phyloP scores from a whole-genome alignment of 83 land plant species.

The Picea mariana region DNA sequence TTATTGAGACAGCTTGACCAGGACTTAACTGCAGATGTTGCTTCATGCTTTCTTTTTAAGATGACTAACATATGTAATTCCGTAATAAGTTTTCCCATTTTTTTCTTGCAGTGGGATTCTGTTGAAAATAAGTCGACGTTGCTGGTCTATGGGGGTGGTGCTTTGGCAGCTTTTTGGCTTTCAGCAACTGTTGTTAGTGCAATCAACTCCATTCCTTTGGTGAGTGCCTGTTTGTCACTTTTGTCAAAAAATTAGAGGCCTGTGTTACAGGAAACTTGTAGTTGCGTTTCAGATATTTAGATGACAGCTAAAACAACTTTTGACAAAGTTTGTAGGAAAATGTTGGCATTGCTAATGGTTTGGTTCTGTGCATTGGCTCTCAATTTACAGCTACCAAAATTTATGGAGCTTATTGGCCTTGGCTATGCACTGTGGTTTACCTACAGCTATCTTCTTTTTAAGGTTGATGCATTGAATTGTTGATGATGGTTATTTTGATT shows the following conservation, averaged over 20 bases:
- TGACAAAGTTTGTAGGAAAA: background rate
- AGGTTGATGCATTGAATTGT: constrained; percentile 33
- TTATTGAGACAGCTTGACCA: no score
- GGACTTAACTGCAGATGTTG: background rate
- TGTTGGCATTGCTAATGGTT: background rate
- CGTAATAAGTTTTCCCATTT: background rate
- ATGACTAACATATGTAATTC: background rate
- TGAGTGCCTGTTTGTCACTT: constrained; percentile 11
- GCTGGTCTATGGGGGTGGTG: constrained; percentile 44
- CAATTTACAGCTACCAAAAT: constrained; percentile 52
- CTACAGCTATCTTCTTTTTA: constrained; percentile 56
- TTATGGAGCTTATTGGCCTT: constrained; percentile 66
- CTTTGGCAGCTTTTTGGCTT: constrained; percentile 44
- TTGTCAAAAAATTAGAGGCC: background rate
- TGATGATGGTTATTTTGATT: background rate
- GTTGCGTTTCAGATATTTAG: background rate
- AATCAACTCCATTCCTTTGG: constrained; percentile 67
- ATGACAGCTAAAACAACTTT: background rate
- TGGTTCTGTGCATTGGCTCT: background rate
- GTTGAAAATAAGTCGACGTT: constrained; percentile 24
- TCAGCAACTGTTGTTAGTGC: constrained; percentile 49
- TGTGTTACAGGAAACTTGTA: background rate
- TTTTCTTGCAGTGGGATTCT: constrained; percentile 33
- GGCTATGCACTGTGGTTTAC: constrained; percentile 60
- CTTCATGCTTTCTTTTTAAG: background rate